These are phyloP conservation scores for Penicillium canescens DNA, from an alignment of 495 filamentous ascomycete genomes.

Conservation along the genomic window DNA sequence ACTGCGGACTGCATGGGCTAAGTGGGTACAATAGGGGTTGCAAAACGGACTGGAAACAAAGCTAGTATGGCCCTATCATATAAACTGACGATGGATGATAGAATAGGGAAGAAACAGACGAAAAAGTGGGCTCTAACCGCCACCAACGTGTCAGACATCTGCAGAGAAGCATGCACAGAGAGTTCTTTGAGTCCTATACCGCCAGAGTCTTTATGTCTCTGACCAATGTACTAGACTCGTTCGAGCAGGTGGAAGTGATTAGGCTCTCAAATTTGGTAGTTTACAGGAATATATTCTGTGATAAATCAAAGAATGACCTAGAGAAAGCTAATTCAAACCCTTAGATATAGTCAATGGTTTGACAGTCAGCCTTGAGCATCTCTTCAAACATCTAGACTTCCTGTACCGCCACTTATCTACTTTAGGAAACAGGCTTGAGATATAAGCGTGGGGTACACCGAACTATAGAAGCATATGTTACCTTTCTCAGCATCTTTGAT, in stretches of 20 bases:
- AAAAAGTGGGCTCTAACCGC: constrained; percentile 15
- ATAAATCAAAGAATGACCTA: too few relatives aligned
- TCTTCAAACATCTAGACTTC: not conserved
- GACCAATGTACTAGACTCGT: constrained; percentile 1
- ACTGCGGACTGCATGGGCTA: constrained; percentile 6
- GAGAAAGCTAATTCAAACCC: not conserved
- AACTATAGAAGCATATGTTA: not conserved
- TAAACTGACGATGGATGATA: not conserved
- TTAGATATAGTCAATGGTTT: too few relatives aligned
- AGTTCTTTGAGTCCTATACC: constrained; percentile 26
- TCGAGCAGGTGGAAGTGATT: constrained; percentile 15
- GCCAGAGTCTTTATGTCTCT: constrained; percentile 1
- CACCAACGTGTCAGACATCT: constrained; percentile 27
- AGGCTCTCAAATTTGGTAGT: not conserved
- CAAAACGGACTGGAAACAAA: constrained; percentile 14
- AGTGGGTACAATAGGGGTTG: constrained; percentile 20
- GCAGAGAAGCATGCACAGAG: constrained; percentile 46
- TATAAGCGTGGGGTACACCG: not conserved
- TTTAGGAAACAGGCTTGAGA: not conserved
- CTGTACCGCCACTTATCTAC: not conserved
- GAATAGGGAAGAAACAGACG: constrained; percentile 2
- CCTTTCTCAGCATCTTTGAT: constrained; percentile 10
- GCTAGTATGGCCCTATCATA: constrained; percentile 13
- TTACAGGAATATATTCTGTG: not conserved
- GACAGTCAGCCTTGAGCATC: too few relatives aligned